Evolutionary conservation across 176 grass and related monocot genomes (phyloP), one percentile per base, ranked within the genome.

Genomic region (Carex kokanica): DNA sequence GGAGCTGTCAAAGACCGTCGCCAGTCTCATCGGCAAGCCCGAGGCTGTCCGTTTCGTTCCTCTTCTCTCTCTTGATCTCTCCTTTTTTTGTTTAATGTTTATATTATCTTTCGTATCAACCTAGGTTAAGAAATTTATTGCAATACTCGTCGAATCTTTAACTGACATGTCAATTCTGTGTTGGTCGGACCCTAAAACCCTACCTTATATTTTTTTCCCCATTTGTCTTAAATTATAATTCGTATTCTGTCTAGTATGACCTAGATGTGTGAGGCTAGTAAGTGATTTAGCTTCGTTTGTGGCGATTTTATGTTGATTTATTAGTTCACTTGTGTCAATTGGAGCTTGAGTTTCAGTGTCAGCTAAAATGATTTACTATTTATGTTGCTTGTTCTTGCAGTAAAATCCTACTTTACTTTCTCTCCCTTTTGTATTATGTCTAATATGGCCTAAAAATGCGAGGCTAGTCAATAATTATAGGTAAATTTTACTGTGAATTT

Each of bases 11-110:
- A 91, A 88, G 83, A 78, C 88, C 83, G 87, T 95, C 83, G 88
- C 93, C 59, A 70, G 51, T 86, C 72, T 99, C 91, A 93, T 99
- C 80, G 93, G 96, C 96, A 99, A 99, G 84, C 93, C 93, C 1
- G 93, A 99, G 90, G 81, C 83, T 34, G 96, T 99, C 79, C 10
- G 87, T 86, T 56, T 25, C 51, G 5, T 56, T 18, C 18, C 49
- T 29, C 72, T 15, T 20, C 64, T 49, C 8, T 38, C 29, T 51
- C 5, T 4, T n/a, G 18, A 6, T 57, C 3, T 9, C 31, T 20
- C 13, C 21, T 27, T 12, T 15, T 15, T 23, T 7, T 29, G 49
- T 27, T 68, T 21, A 68, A 5, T 24, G 3, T 51, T 84, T 55
- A 17, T 55, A 32, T 60, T 51, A 6, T 31, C 34, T 8, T 43